A percentile compares a stretch with the other conserved stretches of the same genome.
Evolutionary conservation across 371 early-diverging fungal genomes (phyloP).

Genomic region (Mucor plumbeus): DNA sequence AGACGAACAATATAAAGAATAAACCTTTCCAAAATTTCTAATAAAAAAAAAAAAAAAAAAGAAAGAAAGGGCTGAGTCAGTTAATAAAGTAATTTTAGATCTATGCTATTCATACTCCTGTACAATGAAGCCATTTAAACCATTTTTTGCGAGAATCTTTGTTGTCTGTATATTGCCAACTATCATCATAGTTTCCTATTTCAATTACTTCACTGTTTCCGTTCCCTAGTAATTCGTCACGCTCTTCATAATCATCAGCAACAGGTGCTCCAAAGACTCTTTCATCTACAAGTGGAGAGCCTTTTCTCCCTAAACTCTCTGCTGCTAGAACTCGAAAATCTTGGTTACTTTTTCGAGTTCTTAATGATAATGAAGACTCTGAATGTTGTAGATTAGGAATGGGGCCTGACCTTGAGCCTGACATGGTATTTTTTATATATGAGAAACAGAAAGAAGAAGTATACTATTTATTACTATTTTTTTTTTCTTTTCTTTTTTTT

Average conservation of each 20-base stretch:
- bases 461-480: too few species aligned
- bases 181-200: slow-evolving; percentile 11
- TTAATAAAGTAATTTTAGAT: neutral
- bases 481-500: neutral
- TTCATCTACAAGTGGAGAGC: slow-evolving; percentile 1
- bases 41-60: too few species aligned
- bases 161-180: neutral
- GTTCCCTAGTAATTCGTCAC: neutral
- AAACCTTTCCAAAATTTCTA: neutral
- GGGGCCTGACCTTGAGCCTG: slow-evolving; percentile 7
- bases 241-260: neutral
- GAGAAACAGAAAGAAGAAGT: neutral
- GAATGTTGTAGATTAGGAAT: slow-evolving; percentile 6
- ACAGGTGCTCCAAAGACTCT: slow-evolving; percentile 16
- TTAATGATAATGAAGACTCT: slow-evolving; percentile 18
- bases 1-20: neutral
- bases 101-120: neutral
- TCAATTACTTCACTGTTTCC: slow-evolving; percentile 17
- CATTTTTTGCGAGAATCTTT: neutral
- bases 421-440: neutral
- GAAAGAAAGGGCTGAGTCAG: neutral
- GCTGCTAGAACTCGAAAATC: slow-evolving; percentile 8
- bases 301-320: slow-evolving; percentile 6
- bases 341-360: slow-evolving; percentile 18
- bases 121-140: neutral